Evolutionary conservation across 495 filamentous ascomycete species (phyloP).

Genomic region (Tuber borchii): DNA sequence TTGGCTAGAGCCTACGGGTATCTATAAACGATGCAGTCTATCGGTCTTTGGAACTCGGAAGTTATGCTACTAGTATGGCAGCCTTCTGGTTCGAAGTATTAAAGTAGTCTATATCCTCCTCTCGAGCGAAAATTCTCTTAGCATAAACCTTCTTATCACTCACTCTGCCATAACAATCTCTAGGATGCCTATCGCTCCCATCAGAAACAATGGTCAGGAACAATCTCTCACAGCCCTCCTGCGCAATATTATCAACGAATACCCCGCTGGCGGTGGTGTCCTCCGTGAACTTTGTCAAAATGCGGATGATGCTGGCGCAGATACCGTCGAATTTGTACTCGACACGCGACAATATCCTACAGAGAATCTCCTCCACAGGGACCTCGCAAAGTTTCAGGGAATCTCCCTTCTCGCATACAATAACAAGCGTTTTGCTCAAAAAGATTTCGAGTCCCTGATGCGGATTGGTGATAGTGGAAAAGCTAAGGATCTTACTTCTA

Average conservation of each 20-base stretch:
- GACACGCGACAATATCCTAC: constrained; percentile 37
- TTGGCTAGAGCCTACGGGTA: not conserved
- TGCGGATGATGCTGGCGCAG: constrained; percentile 44
- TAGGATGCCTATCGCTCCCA: constrained; percentile 28
- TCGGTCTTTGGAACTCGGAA: not conserved
- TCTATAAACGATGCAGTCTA: not conserved
- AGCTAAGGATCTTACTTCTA: constrained; percentile 41
- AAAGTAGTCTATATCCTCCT: not conserved
- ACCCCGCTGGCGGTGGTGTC: constrained; percentile 43
- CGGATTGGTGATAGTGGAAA: constrained; percentile 45
- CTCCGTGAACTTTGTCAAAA: constrained; percentile 44
- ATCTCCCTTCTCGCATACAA: constrained; percentile 46
- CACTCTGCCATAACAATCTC: not conserved
- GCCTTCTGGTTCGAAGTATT: not conserved
- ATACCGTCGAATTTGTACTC: constrained; percentile 41
- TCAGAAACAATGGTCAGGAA: constrained; percentile 35
- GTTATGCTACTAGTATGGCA: not conserved
- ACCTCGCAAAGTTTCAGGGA: constrained; percentile 44
- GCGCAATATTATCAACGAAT: constrained; percentile 44
- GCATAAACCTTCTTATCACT: not conserved
- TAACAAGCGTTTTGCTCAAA: constrained; percentile 43
- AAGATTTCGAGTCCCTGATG: constrained; percentile 44
- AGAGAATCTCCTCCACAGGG: constrained; percentile 39
- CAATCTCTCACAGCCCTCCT: constrained; percentile 40
- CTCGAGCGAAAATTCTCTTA: too few species aligned